phyloP scores from a whole-genome alignment of 345 rosid species.

The Pugionium dolabratum region DNA sequence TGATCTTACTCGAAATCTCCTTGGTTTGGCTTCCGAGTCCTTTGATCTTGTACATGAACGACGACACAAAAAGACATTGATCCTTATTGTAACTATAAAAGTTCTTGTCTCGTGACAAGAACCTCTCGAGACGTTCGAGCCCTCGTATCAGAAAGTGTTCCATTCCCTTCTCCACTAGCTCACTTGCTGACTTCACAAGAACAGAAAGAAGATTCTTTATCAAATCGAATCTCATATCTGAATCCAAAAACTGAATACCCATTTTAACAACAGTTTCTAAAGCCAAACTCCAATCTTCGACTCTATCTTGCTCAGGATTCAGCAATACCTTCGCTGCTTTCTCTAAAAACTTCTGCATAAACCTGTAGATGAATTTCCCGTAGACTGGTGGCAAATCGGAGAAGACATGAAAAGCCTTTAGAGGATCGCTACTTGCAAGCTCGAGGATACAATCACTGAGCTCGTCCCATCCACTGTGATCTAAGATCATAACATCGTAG shows the following conservation, averaged over 20 bases:
- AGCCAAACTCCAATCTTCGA: slow-evolving; percentile 9
- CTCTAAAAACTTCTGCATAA: not conserved
- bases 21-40: not conserved
- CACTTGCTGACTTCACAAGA: not conserved
- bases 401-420: slow-evolving; percentile 10
- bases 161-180: slow-evolving; percentile 1
- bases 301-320: not conserved
- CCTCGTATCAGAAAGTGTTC: slow-evolving; percentile 6
- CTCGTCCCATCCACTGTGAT: slow-evolving; percentile 25
- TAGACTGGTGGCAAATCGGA: slow-evolving; percentile 10
- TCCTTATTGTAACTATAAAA: not conserved
- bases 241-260: slow-evolving; percentile 12
- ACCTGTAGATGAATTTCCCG: not conserved
- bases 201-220: not conserved
- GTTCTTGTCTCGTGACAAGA: slow-evolving; percentile 1
- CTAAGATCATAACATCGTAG: not conserved
- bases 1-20: not conserved
- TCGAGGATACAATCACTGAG: slow-evolving; percentile 22
- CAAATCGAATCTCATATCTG: not conserved
- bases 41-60: slow-evolving; percentile 1
- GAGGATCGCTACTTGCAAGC: not conserved
- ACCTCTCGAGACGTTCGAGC: slow-evolving; percentile 7
- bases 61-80: not conserved
- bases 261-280: slow-evolving; percentile 5
- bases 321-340: slow-evolving; percentile 14